Evolutionary conservation across 2,329 filamentous ascomycete species (phyloP).

Genomic region (Fusarium falciforme): DNA sequence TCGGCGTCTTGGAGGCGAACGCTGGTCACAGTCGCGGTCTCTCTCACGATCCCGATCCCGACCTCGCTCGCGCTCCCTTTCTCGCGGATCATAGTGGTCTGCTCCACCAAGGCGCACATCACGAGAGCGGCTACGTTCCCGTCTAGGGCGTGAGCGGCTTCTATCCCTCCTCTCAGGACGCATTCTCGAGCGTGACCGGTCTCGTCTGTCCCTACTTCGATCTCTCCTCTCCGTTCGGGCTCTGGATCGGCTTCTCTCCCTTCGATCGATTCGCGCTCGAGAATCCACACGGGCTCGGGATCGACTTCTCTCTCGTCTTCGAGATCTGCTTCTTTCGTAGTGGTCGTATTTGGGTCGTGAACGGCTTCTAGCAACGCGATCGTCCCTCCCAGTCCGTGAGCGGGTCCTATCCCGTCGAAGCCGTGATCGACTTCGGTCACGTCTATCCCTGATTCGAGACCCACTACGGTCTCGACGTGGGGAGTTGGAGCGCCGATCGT

Average conservation of each 20-base stretch:
- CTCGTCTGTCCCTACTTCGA: constrained; percentile 46
- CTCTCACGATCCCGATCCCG: constrained; percentile 37
- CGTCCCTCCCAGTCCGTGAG: constrained; percentile 52
- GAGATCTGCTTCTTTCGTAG: constrained; percentile 51
- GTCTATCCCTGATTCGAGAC: constrained; percentile 48
- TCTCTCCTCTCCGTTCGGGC: constrained; percentile 41
- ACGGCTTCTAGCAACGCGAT: constrained; percentile 48
- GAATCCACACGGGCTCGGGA: constrained; percentile 50
- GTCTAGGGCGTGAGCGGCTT: constrained; percentile 47
- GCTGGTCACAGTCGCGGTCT: constrained; percentile 44
- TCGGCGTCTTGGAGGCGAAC: constrained; percentile 39
- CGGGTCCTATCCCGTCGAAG: constrained; percentile 54
- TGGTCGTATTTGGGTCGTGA: constrained; percentile 49
- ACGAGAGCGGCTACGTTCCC: constrained; percentile 47
- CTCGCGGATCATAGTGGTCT: constrained; percentile 50
- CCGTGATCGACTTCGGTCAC: constrained; percentile 52
- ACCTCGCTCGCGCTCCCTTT: constrained; percentile 45
- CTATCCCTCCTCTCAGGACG: constrained; percentile 46
- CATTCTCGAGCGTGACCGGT: constrained; percentile 44
- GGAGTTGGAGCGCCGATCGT: constrained; percentile 53
- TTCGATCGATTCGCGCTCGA: constrained; percentile 44
- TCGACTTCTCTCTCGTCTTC: constrained; percentile 52
- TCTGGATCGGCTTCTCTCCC: constrained; percentile 50
- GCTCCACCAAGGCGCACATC: constrained; percentile 37
- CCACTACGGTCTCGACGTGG: constrained; percentile 51